Evolutionary conservation across 2,329 filamentous ascomycete genomes (phyloP), one percentile per base, ranked within the genome.

Genomic region (Hawksworthiomyces lignivorus): DNA sequence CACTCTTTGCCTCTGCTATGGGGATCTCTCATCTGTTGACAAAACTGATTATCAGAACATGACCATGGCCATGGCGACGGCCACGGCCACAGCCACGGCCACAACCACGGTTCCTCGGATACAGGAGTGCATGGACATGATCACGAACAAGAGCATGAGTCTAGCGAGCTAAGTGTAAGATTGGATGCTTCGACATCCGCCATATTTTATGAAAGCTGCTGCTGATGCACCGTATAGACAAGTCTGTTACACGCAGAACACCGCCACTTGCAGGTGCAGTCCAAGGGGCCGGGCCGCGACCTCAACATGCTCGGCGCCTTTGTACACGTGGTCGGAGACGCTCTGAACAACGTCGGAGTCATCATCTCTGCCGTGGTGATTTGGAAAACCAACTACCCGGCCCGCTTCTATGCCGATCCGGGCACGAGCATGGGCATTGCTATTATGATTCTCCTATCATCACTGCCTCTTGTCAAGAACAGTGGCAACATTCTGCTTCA

Each of bases 301-400:
- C 65, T 88, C n/a, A 82, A 79, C 10, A 81, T 86, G 67, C 63
- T 84, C 47, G 83, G 80, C 2, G 82, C 85, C 1, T 54, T 88
- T 10, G 61, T 85, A 12, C 84, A 89, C 52, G 73, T 88, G 20
- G 53, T 84, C 3, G 80, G 82, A 24, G 84, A 89, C 53, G 81
- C 82, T 5, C 68, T 83, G 48, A 88, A 87, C 62, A 89, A 89
- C 51, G 58, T 87, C 10, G 83, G 82, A 9, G 83, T 89, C 45
- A 86, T 87, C 36, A 64, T 81, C 27, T 74, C 82, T 1, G 82
- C 80, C 0, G 53, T 81, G 3, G 67, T 86, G 24, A 82, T 88
- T 56, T 87, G 82, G 83, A 65, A 79, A 43, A 66, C 72, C 0
- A 56, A 69, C 22, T 77, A 72, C 22, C 64, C 73, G 1, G 66